phyloP scores from a whole-genome alignment of 2,329 filamentous ascomycete species.

The Neonectria ditissima region DNA sequence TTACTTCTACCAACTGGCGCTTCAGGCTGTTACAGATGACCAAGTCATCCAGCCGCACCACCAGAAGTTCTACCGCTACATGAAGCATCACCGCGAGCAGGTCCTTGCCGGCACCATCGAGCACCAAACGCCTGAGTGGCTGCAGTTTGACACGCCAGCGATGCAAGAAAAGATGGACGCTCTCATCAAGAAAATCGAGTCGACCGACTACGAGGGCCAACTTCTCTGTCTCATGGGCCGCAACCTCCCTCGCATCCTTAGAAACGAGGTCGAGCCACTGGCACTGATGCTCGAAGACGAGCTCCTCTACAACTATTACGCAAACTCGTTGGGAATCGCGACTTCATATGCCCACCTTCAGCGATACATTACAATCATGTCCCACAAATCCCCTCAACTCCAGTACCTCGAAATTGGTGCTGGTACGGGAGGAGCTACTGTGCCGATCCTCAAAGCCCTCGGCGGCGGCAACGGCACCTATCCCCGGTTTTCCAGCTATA shows the following conservation, averaged over 20 bases:
- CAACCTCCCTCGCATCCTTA: slow-evolving; percentile 7
- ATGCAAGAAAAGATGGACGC: background rate
- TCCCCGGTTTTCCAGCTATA: slow-evolving; percentile 3
- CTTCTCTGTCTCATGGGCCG: slow-evolving; percentile 5
- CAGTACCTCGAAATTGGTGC: slow-evolving; percentile 21
- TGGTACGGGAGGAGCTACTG: slow-evolving; percentile 9
- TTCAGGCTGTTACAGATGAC: slow-evolving; percentile 5
- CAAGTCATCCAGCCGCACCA: slow-evolving; percentile 16
- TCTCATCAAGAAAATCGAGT: slow-evolving; percentile 2
- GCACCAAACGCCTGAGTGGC: slow-evolving; percentile 17
- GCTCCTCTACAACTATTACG: slow-evolving; percentile 17
- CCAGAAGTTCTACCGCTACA: slow-evolving; percentile 24
- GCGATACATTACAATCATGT: slow-evolving; percentile 4
- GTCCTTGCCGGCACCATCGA: background rate
- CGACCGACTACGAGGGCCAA: slow-evolving; percentile 14
- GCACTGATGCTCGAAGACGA: slow-evolving; percentile 18
- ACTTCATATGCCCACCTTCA: slow-evolving; percentile 1
- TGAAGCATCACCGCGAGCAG: slow-evolving; percentile 13
- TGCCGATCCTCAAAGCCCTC: background rate
- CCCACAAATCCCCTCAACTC: slow-evolving; percentile 11
- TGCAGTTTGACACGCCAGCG: background rate
- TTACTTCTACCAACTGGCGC: slow-evolving; percentile 4
- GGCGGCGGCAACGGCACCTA: slow-evolving; percentile 3
- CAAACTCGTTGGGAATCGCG: slow-evolving; percentile 3
- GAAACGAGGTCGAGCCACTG: slow-evolving; percentile 12